Evolutionary conservation across 1,284 basidiomycete genomes (phyloP), one percentile per base, ranked within the genome.

Genomic region (Marasmius sp.): DNA sequence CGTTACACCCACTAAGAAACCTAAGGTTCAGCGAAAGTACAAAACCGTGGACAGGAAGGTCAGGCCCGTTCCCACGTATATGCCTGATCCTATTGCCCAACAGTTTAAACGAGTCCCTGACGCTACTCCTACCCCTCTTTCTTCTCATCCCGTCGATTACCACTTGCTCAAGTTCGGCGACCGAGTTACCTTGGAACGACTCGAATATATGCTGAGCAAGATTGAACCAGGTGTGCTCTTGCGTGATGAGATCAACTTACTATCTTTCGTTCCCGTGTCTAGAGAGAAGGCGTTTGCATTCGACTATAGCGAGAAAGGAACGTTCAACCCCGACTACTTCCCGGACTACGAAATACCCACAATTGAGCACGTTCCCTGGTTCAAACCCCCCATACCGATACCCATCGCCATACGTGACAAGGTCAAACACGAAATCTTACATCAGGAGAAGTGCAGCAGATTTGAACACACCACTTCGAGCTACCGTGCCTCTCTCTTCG

Each of bases 401-500:
- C 72, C 74, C 0, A 64, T 64, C 12, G 71, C 71, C 0, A 62
- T 75, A 0, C 59, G 66, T 38, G 57, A 62, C 0, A 63, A 68
- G 0, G 69, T 78, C 0, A 57, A 63, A 0, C 20, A 68, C 0
- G 63, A 73, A 16, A 61, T 77, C 11, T 33, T 55, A 0, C 58
- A 68, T 0, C 71, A 75, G 34, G 60, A 66, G 0, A 60, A 54
- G 0, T 68, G 70, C 0, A 71, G 73, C 0, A 68, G 72, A 6
- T 77, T 74, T 59, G 71, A 79, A 62, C 63, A 61, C 0, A 74
- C 72, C 1, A 60, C 64, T 1, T 68, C 71, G 0, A 71, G 70
- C 0, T 79, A 78, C 61, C 64, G 70, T 5, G 71, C 74, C 0
- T 56, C 66, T 0, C 65, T 70, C 37, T 78, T 76, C 50, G 61